These are phyloP conservation scores for Tolypocladium nubicola DNA, from an alignment of 2,329 filamentous ascomycete species.

Conservation along the genomic window DNA sequence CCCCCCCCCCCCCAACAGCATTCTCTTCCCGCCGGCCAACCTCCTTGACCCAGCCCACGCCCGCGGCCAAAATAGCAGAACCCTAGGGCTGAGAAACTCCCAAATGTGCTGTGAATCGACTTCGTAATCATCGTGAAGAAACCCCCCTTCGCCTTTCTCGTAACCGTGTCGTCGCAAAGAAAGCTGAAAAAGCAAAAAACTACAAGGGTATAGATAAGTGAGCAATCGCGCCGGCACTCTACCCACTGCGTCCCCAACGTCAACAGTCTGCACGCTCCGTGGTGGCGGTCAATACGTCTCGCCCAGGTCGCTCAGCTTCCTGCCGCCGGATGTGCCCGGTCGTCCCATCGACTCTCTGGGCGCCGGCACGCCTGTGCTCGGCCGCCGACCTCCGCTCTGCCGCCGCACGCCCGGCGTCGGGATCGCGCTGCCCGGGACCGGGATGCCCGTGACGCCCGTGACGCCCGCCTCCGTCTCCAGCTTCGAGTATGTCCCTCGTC, in stretches of 20 bases:
- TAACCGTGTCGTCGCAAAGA: not conserved
- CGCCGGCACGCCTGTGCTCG: slow-evolving; percentile 25
- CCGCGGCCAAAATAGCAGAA: not conserved
- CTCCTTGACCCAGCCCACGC: not conserved
- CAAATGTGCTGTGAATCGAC: not conserved
- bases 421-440: slow-evolving; percentile 31
- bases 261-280: not conserved
- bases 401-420: slow-evolving; percentile 33
- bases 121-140: not conserved
- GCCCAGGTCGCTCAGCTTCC: slow-evolving; percentile 37
- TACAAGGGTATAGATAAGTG: slow-evolving; percentile 1
- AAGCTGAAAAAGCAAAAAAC: slow-evolving; percentile 3
- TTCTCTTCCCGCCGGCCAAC: not conserved
- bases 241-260: not conserved
- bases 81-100: not conserved
- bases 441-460: slow-evolving; percentile 27
- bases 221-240: slow-evolving; percentile 4
- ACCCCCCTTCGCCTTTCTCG: not conserved
- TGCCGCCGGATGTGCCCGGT: slow-evolving; percentile 21
- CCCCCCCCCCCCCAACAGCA: not conserved
- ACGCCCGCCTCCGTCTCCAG: slow-evolving; percentile 29
- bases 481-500: slow-evolving; percentile 42
- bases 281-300: slow-evolving; percentile 36
- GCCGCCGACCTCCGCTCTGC: slow-evolving; percentile 33
- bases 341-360: slow-evolving; percentile 14